Conservation (phyloP, 768 basidiomycete genomes). For the Phlegmacium glaucopus region DNA sequence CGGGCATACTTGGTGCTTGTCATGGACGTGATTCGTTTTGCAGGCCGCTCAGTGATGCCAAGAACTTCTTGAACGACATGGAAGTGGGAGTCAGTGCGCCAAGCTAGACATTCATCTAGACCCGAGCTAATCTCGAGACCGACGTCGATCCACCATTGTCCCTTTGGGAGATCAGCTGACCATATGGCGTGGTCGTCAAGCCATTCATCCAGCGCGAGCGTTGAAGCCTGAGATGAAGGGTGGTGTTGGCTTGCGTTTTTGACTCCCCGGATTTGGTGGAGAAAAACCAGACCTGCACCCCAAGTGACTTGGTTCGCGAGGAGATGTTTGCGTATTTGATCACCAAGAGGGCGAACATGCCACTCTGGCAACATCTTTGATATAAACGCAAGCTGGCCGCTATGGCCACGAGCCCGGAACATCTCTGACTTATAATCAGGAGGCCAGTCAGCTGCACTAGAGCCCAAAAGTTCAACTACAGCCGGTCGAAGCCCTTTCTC, state of each 20-base stretch:
- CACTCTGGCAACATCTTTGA: constrained; percentile 14
- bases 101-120: constrained; percentile 20
- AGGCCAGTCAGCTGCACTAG: constrained; percentile 20
- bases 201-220: too few species aligned
- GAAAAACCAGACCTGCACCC: constrained; percentile 19
- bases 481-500: constrained; percentile 22
- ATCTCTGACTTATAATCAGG: constrained; percentile 16
- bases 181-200: too few species aligned
- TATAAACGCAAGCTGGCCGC: constrained; percentile 14
- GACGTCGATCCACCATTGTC: constrained; percentile 28
- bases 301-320: constrained; percentile 5
- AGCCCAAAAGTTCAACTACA: constrained; percentile 3
- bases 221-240: background rate
- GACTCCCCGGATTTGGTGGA: constrained; percentile 25
- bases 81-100: constrained; percentile 27
- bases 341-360: constrained; percentile 6
- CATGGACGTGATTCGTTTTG: constrained; percentile 16
- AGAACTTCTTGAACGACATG: too few species aligned
- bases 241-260: constrained; percentile 23
- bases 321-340: constrained; percentile 11
- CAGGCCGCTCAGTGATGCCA: too few species aligned
- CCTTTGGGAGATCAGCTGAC: too few species aligned
- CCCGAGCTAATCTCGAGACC: constrained; percentile 22
- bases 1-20: constrained; percentile 19
- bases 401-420: constrained; percentile 14